Percentiles rank a stretch among this genome's conserved stretches.
Conservation (phyloP, 2,329 filamentous ascomycete genomes). For the Amesomyces nigricolor region DNA sequence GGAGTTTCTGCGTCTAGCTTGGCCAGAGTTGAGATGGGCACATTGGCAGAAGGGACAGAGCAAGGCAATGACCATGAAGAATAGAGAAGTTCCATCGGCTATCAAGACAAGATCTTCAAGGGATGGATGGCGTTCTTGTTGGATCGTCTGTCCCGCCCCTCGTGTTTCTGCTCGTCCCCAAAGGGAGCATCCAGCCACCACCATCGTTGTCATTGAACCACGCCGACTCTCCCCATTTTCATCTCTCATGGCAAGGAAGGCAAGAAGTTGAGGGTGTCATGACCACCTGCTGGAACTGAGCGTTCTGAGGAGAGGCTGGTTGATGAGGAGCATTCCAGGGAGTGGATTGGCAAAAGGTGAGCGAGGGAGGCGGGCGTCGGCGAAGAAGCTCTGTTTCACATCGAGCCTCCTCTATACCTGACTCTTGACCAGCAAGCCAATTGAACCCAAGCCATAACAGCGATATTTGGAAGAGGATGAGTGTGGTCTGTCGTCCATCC, state of each 20-base stretch:
- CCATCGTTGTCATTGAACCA: slow-evolving; percentile 1
- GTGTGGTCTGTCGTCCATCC: too few species aligned
- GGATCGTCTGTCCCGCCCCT: slow-evolving; percentile 10
- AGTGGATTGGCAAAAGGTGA: slow-evolving; percentile 1
- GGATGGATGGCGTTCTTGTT: slow-evolving; percentile 12
- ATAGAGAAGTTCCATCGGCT: not conserved
- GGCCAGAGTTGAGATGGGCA: not conserved
- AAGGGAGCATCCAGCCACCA: slow-evolving; percentile 10
- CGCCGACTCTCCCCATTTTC: not conserved
- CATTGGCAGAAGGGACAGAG: not conserved
- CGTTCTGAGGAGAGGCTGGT: slow-evolving; percentile 20
- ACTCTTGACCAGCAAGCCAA: too few species aligned
- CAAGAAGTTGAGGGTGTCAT: slow-evolving; percentile 4
- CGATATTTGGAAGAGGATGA: too few species aligned
- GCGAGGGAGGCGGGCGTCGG: not conserved
- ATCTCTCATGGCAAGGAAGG: not conserved
- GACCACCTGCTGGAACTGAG: slow-evolving; percentile 6
- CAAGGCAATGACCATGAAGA: not conserved
- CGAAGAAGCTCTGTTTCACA: not conserved
- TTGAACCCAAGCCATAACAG: too few species aligned
- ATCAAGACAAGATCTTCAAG: slow-evolving; percentile 12
- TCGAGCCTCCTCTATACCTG: too few species aligned
- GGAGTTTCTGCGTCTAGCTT: not conserved
- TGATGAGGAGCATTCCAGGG: slow-evolving; percentile 12
- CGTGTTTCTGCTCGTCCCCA: slow-evolving; percentile 9